Evolutionary conservation across 1,139 yeast genomes (phyloP).

Genomic region (Sugiyamaella xylanicola): DNA sequence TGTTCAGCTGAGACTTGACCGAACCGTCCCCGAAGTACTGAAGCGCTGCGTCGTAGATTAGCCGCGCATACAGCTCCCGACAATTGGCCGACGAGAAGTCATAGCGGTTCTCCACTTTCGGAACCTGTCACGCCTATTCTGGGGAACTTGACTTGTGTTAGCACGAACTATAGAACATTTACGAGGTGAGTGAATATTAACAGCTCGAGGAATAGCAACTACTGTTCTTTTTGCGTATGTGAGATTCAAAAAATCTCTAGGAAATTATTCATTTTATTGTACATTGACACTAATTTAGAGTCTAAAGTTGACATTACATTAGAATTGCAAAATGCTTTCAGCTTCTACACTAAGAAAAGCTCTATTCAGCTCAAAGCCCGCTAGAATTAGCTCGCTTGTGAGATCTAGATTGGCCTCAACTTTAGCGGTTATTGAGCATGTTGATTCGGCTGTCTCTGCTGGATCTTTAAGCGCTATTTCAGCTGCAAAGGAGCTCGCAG

Average conservation of each 20-base stretch:
- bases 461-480: constrained; percentile 56
- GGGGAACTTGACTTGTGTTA: neutral
- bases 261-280: too few species aligned
- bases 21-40: neutral
- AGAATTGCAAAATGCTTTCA: neutral
- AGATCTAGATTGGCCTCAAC: constrained; percentile 49
- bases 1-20: neutral
- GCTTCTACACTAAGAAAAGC: neutral
- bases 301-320: neutral
- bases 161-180: neutral
- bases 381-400: neutral
- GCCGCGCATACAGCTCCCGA: neutral
- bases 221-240: too few species aligned
- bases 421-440: constrained; percentile 71
- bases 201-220: neutral
- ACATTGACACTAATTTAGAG: neutral
- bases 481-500: constrained; percentile 46
- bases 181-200: neutral
- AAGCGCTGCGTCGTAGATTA: too few species aligned
- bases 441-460: constrained; percentile 57
- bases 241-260: too few species aligned
- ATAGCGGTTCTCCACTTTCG: neutral
- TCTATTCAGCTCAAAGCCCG: neutral
- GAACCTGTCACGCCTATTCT: neutral
- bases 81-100: neutral